Evolutionary conservation across 768 basidiomycete species (phyloP).

Genomic region (Tricholoma terreum): DNA sequence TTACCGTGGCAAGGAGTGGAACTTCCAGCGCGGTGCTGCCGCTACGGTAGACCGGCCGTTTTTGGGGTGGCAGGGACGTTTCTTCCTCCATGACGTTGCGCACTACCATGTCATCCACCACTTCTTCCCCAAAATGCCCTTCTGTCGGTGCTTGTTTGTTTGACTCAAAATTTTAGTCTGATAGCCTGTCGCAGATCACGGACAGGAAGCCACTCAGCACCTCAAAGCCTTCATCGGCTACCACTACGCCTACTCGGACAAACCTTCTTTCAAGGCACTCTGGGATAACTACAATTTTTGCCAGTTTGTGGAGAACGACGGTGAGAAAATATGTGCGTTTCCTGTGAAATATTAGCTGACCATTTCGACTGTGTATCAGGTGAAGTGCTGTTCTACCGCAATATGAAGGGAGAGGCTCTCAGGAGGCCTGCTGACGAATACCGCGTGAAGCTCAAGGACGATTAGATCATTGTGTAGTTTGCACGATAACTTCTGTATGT

Average conservation of each 20-base stretch:
- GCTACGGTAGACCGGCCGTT: slow-evolving; percentile 57
- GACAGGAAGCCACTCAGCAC: slow-evolving; percentile 48
- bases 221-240: slow-evolving; percentile 49
- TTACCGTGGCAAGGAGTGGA: slow-evolving; percentile 57
- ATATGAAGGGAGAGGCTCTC: slow-evolving; percentile 37
- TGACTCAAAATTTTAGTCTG: no score
- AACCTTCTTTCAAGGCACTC: slow-evolving; percentile 42
- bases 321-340: no score
- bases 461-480: no score
- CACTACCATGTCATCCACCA: slow-evolving; percentile 66
- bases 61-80: slow-evolving; percentile 62
- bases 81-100: slow-evolving; percentile 65
- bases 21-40: slow-evolving; percentile 59
- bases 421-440: slow-evolving; percentile 30
- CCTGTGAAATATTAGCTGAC: no score
- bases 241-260: slow-evolving; percentile 44
- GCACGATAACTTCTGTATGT: no score
- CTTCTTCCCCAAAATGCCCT: slow-evolving; percentile 22
- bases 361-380: no score
- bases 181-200: slow-evolving; percentile 49
- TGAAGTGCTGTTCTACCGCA: slow-evolving; percentile 44
- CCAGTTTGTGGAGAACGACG: slow-evolving; percentile 58
- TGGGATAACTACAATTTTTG: slow-evolving; percentile 58
- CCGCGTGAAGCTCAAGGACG: no score
- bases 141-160: no score